Base-by-base conservation (phyloP, 805 yeast genomes). In the Metschnikowia lochheadii region DNA sequence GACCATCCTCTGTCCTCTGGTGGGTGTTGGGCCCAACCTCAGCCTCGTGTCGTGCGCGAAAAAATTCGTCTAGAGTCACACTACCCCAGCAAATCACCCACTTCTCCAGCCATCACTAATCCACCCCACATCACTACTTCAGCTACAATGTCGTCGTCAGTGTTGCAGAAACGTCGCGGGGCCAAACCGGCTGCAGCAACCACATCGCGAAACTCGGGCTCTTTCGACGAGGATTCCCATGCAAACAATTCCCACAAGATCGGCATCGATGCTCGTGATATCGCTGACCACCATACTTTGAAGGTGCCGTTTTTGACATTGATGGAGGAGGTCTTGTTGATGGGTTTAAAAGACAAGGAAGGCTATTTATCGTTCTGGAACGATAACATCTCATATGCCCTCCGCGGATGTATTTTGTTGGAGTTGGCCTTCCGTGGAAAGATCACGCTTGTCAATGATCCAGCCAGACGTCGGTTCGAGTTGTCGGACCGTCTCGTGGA, bases 281-380 rank as follows among this genome's bases (percentile, higher is more conserved):
- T 81, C 40, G 73, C 69, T 40, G 74, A 72, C 48, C 69, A 70
- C 45, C 56, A 63, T 15, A 66, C 69, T 49, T 63, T 69, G 48
- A 70, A 73, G 44, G 67, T 74, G 29, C 99, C 99, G 1, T 73
- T 82, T 40, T 76, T 94, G 58, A 94, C 99, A 0, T 72, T 94
- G 57, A 90, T 94, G 97, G 99, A 94, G 69, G 99, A 94, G 69
- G 97, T 94, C 6, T 74, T 94, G 56, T 77, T 94, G 55, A 80
- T 94, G 74, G 99, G 99, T 5, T 78, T 94, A 57, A 91, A 92
- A 64, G 98, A 94, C 69, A 87, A 87, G 60, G 98, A 94, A 69
- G 99, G 99, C 11, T 90, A 92, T 67, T 76, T 94, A 41, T 89
- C 97, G 29, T 94, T 94, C 70, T 94, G 99, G 99, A 94, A 94